A percentile compares a stretch with the other conserved stretches of the same genome.
phyloP scores from a whole-genome alignment of 1,284 basidiomycete genomes.

The Neonothopanus nambi region DNA sequence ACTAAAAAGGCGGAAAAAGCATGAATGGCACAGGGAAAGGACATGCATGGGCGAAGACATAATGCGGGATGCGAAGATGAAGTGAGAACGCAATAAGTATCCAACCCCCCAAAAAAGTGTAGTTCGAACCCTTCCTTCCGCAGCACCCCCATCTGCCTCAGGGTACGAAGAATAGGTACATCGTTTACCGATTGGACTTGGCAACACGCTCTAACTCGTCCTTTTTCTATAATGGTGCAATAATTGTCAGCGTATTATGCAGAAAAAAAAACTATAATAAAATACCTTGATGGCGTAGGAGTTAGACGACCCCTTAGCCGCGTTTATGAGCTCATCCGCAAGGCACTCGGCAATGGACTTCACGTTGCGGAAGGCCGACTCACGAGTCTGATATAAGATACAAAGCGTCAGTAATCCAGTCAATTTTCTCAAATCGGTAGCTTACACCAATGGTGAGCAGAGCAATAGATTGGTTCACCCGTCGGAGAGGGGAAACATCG shows the following conservation, averaged over 20 bases:
- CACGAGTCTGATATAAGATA: constrained; percentile 73
- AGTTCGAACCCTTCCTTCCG: not conserved
- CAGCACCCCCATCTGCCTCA: not conserved
- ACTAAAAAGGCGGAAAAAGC: not conserved
- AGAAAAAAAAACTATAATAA: constrained; percentile 10
- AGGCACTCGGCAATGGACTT: constrained; percentile 99
- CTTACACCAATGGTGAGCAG: constrained; percentile 95
- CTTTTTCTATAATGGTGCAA: constrained; percentile 74
- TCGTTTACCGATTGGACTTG: constrained; percentile 90
- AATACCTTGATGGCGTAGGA: constrained; percentile 98
- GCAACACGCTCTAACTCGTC: constrained; percentile 99
- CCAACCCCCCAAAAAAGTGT: not conserved
- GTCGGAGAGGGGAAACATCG: constrained; percentile 97
- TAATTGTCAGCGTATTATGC: not conserved
- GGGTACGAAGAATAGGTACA: not conserved
- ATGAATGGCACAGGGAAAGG: constrained; percentile 2
- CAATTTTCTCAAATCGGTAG: not conserved
- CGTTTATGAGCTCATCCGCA: constrained; percentile 99
- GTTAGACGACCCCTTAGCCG: constrained; percentile 99
- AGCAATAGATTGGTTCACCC: constrained; percentile 97
- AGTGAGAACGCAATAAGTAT: not conserved
- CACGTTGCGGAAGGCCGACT: constrained; percentile 99
- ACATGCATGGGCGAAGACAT: not conserved
- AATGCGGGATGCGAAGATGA: not conserved
- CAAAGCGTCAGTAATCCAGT: no score